Evolutionary conservation across 345 rosid species (phyloP), one percentile per base, ranked within the genome.

Genomic region (Luvunga scandens): DNA sequence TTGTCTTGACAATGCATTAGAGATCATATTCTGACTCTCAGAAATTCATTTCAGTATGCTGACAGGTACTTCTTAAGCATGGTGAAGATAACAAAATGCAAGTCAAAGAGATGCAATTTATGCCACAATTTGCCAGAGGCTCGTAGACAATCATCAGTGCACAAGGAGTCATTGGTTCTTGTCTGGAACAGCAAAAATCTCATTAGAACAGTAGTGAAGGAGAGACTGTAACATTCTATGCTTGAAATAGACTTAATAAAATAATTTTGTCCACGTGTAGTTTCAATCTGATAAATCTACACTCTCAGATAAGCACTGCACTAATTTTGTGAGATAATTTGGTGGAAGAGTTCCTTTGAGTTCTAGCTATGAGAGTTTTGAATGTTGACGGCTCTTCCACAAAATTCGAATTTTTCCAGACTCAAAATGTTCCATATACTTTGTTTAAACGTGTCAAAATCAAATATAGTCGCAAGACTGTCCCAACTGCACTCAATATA

Each of bases 41-140:
- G 16, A 59, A 72, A 64, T 77, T 39, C 48, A 7, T 82, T 25
- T 33, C 86, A 90, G 94, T 71, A 36, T 81, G 75, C 56, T 4
- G 83, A 84, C 59, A 81, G 85, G 73, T 76, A 72, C 71, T 82
- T 67, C 25, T 71, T 92, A 78, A 82, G 90, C 78, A 82, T 57
- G 31, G 87, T 90, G 66, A 90, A 85, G 84, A 86, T 94, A 25
- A 88, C 94, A 24, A 89, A 91, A 84, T 91, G 98, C 80, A 84
- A 86, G 77, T 66, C 80, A 16, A 77, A 70, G 66, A 85, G 77
- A 78, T 81, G 88, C 57, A 69, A 74, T n/a, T 42, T 88, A 5
- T 83, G 78, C 61, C 66, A 77, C 75, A 60, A 72, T 62, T 71
- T 73, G 50, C 39, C 50, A 31, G 79, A 42, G 59, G 71, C 42